These are phyloP conservation scores for Peronospora tabacina DNA, from an alignment of 352 stramenopile species.

Conservation along the genomic window DNA sequence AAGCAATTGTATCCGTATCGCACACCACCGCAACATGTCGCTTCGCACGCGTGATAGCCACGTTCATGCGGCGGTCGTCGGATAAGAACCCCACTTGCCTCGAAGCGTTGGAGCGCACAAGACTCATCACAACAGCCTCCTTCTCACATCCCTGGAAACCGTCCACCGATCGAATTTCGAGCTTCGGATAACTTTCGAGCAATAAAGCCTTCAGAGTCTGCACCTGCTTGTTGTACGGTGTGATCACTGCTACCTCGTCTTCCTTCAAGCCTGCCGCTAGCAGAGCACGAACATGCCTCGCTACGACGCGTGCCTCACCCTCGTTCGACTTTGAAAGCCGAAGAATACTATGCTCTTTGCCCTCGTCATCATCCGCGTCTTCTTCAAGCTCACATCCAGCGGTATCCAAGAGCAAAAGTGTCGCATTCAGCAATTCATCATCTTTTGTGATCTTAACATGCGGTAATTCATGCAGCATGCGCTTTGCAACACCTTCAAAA, in stretches of 20 bases:
- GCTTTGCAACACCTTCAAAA: constrained; percentile 66
- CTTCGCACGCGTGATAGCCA: constrained; percentile 94
- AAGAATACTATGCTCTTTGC: constrained; percentile 16
- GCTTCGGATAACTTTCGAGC: constrained; percentile 45
- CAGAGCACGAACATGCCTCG: constrained; percentile 80
- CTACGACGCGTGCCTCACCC: constrained; percentile 69
- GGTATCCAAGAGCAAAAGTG: constrained; percentile 91
- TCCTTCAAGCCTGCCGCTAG: constrained; percentile 76
- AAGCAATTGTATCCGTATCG: constrained; percentile 90
- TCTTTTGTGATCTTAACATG: constrained; percentile 52
- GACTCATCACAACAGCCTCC: constrained; percentile 96
- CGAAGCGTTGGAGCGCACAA: constrained; percentile 90
- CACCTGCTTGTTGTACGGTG: constrained; percentile 97
- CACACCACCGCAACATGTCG: constrained; percentile 92
- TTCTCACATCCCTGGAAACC: constrained; percentile 96
- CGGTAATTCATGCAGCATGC: constrained; percentile 74
- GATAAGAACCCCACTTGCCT: constrained; percentile 92
- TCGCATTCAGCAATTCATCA: constrained; percentile 58
- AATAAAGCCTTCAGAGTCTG: constrained; percentile 87
- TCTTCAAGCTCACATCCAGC: constrained; percentile 90
- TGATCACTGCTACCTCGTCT: constrained; percentile 95
- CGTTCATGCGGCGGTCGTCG: constrained; percentile 96
- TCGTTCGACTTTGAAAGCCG: constrained; percentile 71
- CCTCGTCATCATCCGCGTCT: constrained; percentile 31
- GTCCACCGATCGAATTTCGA: constrained; percentile 93